Evolutionary conservation across 495 filamentous ascomycete genomes (phyloP), one percentile per base, ranked within the genome.

Genomic region (Aspergillus avenaceus): DNA sequence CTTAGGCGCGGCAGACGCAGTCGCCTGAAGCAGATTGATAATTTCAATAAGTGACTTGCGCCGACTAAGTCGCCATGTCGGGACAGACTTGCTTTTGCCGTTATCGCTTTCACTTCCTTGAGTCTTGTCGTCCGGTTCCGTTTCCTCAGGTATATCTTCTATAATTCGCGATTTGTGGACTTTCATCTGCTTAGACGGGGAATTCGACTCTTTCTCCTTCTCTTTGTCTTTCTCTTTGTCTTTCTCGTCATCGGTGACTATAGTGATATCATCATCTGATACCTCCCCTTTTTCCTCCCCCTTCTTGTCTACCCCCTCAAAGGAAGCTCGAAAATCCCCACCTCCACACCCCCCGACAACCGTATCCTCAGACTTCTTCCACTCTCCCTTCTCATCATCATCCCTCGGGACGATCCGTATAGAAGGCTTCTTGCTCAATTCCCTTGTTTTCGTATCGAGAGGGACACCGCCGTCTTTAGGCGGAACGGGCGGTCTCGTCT

Each of bases 1-100:
- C 19, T 53, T 47, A 0, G 44, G 37, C 11, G 50, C 42, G 5
- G 50, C 8, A 23, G 49, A 29, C 1, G 42, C 40, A 6, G 49
- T 31, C 1, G 49, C 29, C 26, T 53, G 55, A 1, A 56, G 41
- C 28, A 55, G 47, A 29, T 55, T 54, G 27, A 61, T 52, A 19
- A 61, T 40, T 42, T 61, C 59, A 26, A 61, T 42, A 49, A 61
- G 54, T 5, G 59, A 61, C n/a, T 55, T 58, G 34, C 59, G 59
- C 19, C 55, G 52, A 24, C 43, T 58, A 24, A 48, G 43, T 3
- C 55, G 42, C 49, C 49, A 53, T 23, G 47, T 47, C 2, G 54
- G 48, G 4, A 52, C 22, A 16, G 29, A 34, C 28, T 56, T 49
- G 23, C 27, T 47, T 23, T 31, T 26, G 45, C 5, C 36, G 23